Evolutionary conservation across 163 green algal species (phyloP).

Genomic region (Coccomyxa subellipsoidea): DNA sequence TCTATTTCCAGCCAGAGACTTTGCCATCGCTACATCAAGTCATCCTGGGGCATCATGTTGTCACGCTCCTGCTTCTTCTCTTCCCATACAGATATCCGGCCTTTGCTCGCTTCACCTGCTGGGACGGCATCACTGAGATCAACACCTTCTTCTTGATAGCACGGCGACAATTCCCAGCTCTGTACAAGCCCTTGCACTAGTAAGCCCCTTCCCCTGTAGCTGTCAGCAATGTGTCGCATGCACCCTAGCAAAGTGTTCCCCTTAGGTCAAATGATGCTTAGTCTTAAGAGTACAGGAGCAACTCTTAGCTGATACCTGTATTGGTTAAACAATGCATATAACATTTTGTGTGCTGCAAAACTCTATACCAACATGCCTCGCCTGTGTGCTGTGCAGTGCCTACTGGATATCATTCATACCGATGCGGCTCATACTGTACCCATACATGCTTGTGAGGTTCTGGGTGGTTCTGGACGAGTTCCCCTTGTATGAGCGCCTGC

Average conservation of each 20-base stretch:
- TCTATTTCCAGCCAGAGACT: slow-evolving; percentile 37
- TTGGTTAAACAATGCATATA: too few species aligned
- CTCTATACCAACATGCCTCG: neutral
- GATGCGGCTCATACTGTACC: slow-evolving; percentile 44
- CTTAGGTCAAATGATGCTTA: too few species aligned
- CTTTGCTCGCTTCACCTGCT: slow-evolving; percentile 43
- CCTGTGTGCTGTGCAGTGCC: neutral
- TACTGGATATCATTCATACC: slow-evolving; percentile 57
- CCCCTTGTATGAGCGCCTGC: slow-evolving; percentile 7
- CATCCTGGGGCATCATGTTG: slow-evolving; percentile 46
- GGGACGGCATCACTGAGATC: slow-evolving; percentile 44
- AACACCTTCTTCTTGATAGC: slow-evolving; percentile 55
- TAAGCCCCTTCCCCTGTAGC: neutral
- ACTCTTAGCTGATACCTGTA: too few species aligned
- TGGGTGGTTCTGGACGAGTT: slow-evolving; percentile 19
- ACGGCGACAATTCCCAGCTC: slow-evolving; percentile 12
- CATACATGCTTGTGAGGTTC: slow-evolving; percentile 37
- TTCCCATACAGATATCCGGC: slow-evolving; percentile 34
- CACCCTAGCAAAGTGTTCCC: neutral
- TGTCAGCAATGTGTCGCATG: neutral
- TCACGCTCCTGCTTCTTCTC: slow-evolving; percentile 40
- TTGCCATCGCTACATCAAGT: slow-evolving; percentile 42
- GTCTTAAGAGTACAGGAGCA: too few species aligned
- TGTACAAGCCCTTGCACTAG: slow-evolving; percentile 17
- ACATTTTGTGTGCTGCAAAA: neutral